Conservation (phyloP, 1,284 basidiomycete genomes). For the Amylostereum areolatum region DNA sequence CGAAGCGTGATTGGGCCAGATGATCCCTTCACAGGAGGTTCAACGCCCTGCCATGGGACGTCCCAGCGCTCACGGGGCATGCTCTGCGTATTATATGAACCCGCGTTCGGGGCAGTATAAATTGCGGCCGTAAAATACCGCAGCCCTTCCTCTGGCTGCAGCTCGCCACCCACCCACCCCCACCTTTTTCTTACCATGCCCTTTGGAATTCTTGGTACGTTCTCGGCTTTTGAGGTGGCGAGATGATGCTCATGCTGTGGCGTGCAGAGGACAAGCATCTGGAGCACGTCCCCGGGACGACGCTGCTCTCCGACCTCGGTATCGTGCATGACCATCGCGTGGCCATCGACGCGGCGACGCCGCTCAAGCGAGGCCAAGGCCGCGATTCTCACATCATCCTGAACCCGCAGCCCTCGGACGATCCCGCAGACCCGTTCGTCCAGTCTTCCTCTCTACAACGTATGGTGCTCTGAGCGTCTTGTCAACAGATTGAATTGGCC, state of each 20-base stretch:
- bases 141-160: too few relatives aligned
- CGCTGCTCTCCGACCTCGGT: conserved; percentile 33
- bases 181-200: conserved; percentile 26
- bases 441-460: not conserved
- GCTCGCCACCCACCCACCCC: too few relatives aligned
- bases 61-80: too few relatives aligned
- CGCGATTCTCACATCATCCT: conserved; percentile 34
- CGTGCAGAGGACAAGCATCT: conserved; percentile 29
- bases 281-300: conserved; percentile 34
- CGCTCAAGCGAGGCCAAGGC: conserved; percentile 33
- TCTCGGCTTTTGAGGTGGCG: too few relatives aligned
- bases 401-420: conserved; percentile 41
- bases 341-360: conserved; percentile 24
- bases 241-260: too few relatives aligned
- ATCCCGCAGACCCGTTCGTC: conserved; percentile 35
- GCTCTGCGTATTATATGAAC: too few relatives aligned
- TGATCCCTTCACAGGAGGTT: too few relatives aligned
- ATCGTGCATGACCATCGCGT: conserved; percentile 31
- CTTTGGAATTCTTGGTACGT: conserved; percentile 34
- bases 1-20: too few relatives aligned
- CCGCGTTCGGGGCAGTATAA: too few relatives aligned
- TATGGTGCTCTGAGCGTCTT: too few relatives aligned
- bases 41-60: too few relatives aligned
- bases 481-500: conserved; percentile 39
- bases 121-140: too few relatives aligned